Evolutionary conservation across 2,329 filamentous ascomycete genomes (phyloP), one percentile per base, ranked within the genome.

Genomic region (Fusarium transvaalense): DNA sequence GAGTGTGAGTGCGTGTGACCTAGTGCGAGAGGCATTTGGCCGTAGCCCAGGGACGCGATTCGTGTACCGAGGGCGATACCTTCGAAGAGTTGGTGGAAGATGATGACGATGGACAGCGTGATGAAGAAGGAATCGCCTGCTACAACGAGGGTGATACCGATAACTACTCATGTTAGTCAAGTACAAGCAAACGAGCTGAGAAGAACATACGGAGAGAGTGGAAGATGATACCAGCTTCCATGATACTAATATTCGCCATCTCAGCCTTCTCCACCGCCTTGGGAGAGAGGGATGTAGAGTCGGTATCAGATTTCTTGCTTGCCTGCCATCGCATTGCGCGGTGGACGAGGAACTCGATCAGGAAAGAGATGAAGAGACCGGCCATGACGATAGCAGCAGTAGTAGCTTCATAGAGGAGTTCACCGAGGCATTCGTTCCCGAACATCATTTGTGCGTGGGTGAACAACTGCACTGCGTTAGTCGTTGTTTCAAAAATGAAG

Each of bases 61-160:
- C 89, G 86, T 3, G 88, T 88, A 6, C 91, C 91, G 0, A 94
- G 86, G 0, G 91, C 91, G 46, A 94, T 83, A 13, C 92, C 91
- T 74, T 93, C 91, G 71, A 94, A 92, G 80, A 92, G 87, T 73
- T 93, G 91, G 74, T 93, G 91, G 80, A 93, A 93, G 59, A 92
- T 80, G 61, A 94, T 92, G 51, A 93, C 91, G 38, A 86, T 78
- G 51, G 87, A 84, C 19, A 89, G 81, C 1, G 84, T 87, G 57
- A 83, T 74, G 78, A 88, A 88, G 71, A 84, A 85, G 32, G 78
- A 81, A 71, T 89, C 86, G 8, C 82, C 85, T 0, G 86, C 82
- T 1, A 89, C 86, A 15, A 88, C 86, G 2, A 90, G 82, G 0
- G 88, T 89, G 43, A 91, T 78, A 25, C 88, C 87, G 34, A 92